Conservation (phyloP, 2,329 filamentous ascomycete genomes). For the Plectosphaerella sp. region DNA sequence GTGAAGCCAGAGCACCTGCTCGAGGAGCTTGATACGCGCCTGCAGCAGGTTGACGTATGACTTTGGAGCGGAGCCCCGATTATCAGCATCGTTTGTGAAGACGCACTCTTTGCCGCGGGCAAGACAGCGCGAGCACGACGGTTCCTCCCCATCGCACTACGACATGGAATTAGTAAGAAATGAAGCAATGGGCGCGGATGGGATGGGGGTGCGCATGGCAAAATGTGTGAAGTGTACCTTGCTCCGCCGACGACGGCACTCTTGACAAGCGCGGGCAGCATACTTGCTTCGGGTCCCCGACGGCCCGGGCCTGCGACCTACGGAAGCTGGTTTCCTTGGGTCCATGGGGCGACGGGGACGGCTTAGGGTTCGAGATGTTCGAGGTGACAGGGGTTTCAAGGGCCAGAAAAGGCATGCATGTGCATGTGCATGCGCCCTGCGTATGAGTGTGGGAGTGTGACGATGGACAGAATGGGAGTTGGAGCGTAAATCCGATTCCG, state of each 20-base stretch:
- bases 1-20: conserved; percentile 20
- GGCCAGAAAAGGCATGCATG: no score
- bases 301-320: neutral
- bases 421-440: no score
- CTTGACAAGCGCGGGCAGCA: conserved; percentile 25
- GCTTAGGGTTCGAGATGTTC: no score
- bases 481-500: no score
- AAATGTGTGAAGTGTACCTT: no score
- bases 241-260: conserved; percentile 28
- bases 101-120: conserved; percentile 21
- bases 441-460: no score
- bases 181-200: no score
- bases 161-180: no score
- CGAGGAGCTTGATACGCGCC: conserved; percentile 23
- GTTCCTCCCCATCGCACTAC: conserved; percentile 27
- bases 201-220: conserved; percentile 12
- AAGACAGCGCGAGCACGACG: conserved; percentile 24
- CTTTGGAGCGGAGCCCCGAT: conserved; percentile 26
- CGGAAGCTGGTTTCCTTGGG: neutral
- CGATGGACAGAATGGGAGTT: no score
- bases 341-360: no score
- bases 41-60: conserved; percentile 28
- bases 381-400: no score
- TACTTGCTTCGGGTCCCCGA: conserved; percentile 9
- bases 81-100: conserved; percentile 24